phyloP scores from a whole-genome alignment of 176 grass and related monocot genomes.

The maize (Zea mays) region DNA sequence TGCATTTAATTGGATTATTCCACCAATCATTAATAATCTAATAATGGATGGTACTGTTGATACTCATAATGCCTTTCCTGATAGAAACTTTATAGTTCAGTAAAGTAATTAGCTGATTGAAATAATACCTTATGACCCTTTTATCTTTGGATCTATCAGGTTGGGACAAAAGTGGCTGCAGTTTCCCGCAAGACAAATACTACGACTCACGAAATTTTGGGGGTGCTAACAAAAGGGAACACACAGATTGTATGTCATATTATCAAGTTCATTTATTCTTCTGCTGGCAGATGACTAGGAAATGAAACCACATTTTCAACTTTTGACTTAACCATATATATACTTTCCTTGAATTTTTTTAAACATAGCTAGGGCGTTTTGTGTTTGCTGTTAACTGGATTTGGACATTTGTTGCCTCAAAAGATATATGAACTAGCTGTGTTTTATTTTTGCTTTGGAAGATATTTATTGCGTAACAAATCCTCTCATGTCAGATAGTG shows the following conservation, averaged over 20 bases:
- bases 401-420: neutral
- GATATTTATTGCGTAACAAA: neutral
- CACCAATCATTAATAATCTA: too few species aligned
- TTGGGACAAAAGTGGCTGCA: too few species aligned
- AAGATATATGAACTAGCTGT: slow-evolving; percentile 7
- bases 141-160: too few species aligned
- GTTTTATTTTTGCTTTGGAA: neutral
- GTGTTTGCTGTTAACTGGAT: slow-evolving; percentile 28
- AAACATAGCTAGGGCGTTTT: neutral
- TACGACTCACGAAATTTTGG: too few species aligned
- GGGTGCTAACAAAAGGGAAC: too few species aligned
- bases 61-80: too few species aligned
- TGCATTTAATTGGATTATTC: too few species aligned
- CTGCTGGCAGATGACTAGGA: slow-evolving; percentile 18
- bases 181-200: too few species aligned
- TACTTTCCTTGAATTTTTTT: neutral
- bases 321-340: slow-evolving; percentile 4
- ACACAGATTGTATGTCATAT: slow-evolving; percentile 13
- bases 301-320: slow-evolving; percentile 16
- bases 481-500: neutral
- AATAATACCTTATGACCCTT: too few species aligned
- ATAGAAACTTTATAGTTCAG: too few species aligned
- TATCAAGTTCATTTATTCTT: slow-evolving; percentile 9
- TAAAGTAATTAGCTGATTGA: too few species aligned
- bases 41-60: too few species aligned